Percentiles rank a stretch among this genome's conserved stretches.
These are phyloP conservation scores for Liquidambar formosana DNA, from an alignment of 164 flowering plant species.

Conservation along the genomic window DNA sequence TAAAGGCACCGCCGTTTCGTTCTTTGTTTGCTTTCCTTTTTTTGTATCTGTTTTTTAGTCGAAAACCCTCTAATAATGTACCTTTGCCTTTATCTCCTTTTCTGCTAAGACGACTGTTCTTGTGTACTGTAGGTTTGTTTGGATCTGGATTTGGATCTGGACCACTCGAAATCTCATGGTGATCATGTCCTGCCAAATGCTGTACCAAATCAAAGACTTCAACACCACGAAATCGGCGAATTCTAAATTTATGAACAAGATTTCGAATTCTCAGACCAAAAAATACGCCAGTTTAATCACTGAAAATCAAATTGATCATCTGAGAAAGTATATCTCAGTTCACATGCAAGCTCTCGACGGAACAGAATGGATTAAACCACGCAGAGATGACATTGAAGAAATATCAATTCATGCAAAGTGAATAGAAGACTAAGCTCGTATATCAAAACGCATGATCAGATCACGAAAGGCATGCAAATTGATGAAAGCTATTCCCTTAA, in stretches of 20 bases:
- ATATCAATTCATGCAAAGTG: neutral
- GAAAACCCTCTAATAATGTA: conserved; percentile 18
- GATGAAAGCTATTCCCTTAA: neutral
- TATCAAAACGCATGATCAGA: neutral
- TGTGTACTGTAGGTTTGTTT: conserved; percentile 20
- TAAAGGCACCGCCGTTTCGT: neutral
- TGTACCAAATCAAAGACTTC: conserved; percentile 39
- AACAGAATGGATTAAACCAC: too few relatives aligned
- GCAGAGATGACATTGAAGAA: neutral
- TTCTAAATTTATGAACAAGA: neutral
- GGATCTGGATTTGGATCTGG: conserved; percentile 59
- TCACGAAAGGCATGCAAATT: neutral
- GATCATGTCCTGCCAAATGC: conserved; percentile 60
- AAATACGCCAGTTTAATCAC: neutral
- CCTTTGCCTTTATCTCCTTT: conserved; percentile 46
- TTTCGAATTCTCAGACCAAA: too few relatives aligned
- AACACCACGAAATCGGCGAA: conserved; percentile 8
- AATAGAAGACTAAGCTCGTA: neutral
- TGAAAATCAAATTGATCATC: neutral
- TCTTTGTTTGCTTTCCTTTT: neutral
- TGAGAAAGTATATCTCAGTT: too few relatives aligned
- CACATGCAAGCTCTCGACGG: neutral
- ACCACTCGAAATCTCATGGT: conserved; percentile 42
- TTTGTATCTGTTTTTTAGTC: neutral
- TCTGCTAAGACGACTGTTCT: conserved; percentile 26